phyloP scores from a whole-genome alignment of 192 early-diverging fungal species.

The Phlyctochytrium arcticum region DNA sequence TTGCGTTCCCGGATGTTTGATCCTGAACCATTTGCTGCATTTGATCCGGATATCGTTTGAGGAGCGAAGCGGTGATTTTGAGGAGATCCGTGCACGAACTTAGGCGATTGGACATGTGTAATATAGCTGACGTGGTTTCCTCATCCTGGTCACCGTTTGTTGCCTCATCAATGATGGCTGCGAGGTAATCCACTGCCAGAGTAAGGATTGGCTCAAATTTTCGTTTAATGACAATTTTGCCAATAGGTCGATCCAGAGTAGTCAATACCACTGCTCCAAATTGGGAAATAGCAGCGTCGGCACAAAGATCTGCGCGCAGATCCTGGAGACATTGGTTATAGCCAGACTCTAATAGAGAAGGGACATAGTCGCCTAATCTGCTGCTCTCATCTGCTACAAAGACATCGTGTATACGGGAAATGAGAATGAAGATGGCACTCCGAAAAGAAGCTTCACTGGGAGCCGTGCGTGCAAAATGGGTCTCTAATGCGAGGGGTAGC shows the following conservation, averaged over 20 bases:
- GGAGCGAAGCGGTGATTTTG: constrained; percentile 19
- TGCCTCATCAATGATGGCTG: background rate
- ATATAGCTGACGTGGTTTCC: background rate
- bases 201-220: background rate
- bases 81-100: constrained; percentile 24
- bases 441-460: constrained; percentile 19
- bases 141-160: background rate
- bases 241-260: constrained; percentile 23
- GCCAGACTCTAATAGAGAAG: no score
- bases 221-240: constrained; percentile 1
- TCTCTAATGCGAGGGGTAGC: constrained; percentile 3
- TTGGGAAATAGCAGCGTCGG: background rate
- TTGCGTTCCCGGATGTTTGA: background rate
- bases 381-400: no score
- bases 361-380: no score
- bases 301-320: background rate
- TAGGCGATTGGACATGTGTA: constrained; percentile 9
- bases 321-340: background rate
- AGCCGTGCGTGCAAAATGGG: constrained; percentile 9
- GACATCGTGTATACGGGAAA: background rate
- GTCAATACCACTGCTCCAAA: constrained; percentile 24
- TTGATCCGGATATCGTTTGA: constrained; percentile 12
- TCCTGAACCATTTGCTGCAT: background rate
- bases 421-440: constrained; percentile 4
- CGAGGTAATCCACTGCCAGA: background rate